These are phyloP conservation scores for Saksenaea oblongispora DNA, from an alignment of 371 early-diverging fungal genomes.

Conservation along the genomic window DNA sequence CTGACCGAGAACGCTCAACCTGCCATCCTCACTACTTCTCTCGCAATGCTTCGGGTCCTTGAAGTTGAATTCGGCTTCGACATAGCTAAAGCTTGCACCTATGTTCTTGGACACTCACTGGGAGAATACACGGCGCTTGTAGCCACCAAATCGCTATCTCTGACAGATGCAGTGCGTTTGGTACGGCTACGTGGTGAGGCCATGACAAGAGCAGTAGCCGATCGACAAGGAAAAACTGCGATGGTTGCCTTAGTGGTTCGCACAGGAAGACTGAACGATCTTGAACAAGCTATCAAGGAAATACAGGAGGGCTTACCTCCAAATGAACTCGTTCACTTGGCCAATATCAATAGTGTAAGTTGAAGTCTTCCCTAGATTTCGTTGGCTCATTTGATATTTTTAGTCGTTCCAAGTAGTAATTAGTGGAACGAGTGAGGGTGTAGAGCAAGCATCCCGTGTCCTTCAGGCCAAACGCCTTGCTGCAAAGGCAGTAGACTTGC, in stretches of 20 bases:
- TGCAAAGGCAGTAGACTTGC: slow-evolving; percentile 84
- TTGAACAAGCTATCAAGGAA: slow-evolving; percentile 67
- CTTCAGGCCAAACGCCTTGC: slow-evolving; percentile 81
- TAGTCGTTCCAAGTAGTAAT: slow-evolving; percentile 85
- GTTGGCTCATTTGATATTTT: slow-evolving; percentile 7
- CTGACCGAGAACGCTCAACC: slow-evolving; percentile 94
- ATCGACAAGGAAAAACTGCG: slow-evolving; percentile 66
- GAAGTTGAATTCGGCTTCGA: slow-evolving; percentile 83
- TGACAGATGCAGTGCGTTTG: slow-evolving; percentile 81
- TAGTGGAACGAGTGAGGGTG: slow-evolving; percentile 86
- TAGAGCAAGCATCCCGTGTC: slow-evolving; percentile 79
- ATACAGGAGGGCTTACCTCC: slow-evolving; percentile 60
- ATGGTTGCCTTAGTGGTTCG: slow-evolving; percentile 91
- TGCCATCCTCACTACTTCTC: slow-evolving; percentile 89
- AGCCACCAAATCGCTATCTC: slow-evolving; percentile 73
- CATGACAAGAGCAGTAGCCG: slow-evolving; percentile 81
- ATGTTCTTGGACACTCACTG: slow-evolving; percentile 89
- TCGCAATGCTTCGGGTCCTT: slow-evolving; percentile 86
- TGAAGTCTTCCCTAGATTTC: slow-evolving; percentile 1
- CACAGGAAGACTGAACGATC: slow-evolving; percentile 67
- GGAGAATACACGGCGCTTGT: slow-evolving; percentile 95
- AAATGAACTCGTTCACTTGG: slow-evolving; percentile 77
- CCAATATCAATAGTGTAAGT: slow-evolving; percentile 85
- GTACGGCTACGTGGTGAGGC: slow-evolving; percentile 85
- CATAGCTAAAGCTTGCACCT: slow-evolving; percentile 68